phyloP scores from a whole-genome alignment of 2,329 filamentous ascomycete genomes.

The Fusarium foetens region DNA sequence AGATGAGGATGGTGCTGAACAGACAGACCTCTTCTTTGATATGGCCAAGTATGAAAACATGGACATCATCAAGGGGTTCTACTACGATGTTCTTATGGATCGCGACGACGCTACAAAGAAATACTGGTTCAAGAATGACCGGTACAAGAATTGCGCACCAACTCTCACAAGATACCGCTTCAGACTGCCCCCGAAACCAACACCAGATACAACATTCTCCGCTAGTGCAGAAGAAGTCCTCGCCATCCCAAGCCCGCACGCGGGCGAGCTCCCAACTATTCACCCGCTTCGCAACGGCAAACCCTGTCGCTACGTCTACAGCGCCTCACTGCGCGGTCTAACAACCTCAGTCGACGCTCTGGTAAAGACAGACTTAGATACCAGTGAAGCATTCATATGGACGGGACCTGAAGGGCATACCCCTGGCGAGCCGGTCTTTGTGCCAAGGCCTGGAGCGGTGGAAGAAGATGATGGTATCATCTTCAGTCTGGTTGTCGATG shows the following conservation, averaged over 20 bases:
- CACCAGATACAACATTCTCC: conserved; percentile 27
- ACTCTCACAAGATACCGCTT: conserved; percentile 59
- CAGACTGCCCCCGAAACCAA: conserved; percentile 44
- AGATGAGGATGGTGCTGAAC: conserved; percentile 47
- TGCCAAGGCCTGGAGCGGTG: conserved; percentile 56
- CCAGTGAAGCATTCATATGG: conserved; percentile 66
- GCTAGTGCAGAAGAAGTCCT: conserved; percentile 50
- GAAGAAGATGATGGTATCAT: conserved; percentile 73
- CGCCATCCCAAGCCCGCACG: conserved; percentile 62
- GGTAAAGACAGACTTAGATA: conserved; percentile 71
- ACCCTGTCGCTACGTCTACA: conserved; percentile 70
- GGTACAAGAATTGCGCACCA: conserved; percentile 50
- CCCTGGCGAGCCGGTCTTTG: conserved; percentile 76
- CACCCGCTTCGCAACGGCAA: conserved; percentile 65
- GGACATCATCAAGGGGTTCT: conserved; percentile 73
- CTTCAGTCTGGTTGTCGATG: conserved; percentile 72
- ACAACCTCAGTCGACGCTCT: conserved; percentile 71
- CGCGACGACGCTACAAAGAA: conserved; percentile 57
- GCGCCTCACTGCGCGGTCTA: conserved; percentile 64
- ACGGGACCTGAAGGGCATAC: conserved; percentile 66
- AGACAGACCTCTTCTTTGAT: conserved; percentile 70
- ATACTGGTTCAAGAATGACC: conserved; percentile 56
- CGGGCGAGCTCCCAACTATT: conserved; percentile 73
- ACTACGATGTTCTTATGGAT: conserved; percentile 74
- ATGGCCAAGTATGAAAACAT: conserved; percentile 70